Evolutionary conservation across 352 stramenopile genomes (phyloP).

Genomic region (Aphanomyces euteiches): DNA sequence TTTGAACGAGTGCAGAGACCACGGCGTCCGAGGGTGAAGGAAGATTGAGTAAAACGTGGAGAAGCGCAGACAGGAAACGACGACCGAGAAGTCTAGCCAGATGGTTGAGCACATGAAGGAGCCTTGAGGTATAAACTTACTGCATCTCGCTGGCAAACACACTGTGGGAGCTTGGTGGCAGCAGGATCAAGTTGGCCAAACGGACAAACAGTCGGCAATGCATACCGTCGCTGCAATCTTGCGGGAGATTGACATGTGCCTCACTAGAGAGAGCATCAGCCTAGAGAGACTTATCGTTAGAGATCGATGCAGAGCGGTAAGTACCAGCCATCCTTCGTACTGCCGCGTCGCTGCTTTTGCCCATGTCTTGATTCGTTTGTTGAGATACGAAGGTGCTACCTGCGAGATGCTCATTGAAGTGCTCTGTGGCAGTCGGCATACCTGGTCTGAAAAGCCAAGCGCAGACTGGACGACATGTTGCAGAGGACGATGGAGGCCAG

Average conservation of each 20-base stretch:
- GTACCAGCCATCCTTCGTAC: constrained; percentile 25
- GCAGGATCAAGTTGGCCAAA: background rate
- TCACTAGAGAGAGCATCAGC: background rate
- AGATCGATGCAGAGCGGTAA: background rate
- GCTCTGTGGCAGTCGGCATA: background rate
- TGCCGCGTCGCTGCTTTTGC: constrained; percentile 1
- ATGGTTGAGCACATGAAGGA: background rate
- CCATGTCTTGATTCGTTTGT: constrained; percentile 5
- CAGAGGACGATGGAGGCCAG: background rate
- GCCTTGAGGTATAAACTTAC: background rate
- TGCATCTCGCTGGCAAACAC: background rate
- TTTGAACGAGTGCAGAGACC: background rate
- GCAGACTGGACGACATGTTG: background rate
- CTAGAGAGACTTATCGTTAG: background rate
- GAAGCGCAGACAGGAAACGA: constrained; percentile 6
- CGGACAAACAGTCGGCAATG: background rate
- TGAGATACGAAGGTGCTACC: background rate
- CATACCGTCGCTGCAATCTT: background rate
- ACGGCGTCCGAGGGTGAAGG: background rate
- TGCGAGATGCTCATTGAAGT: background rate
- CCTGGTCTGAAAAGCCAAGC: constrained; percentile 1
- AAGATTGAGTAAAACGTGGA: background rate
- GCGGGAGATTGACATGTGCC: background rate
- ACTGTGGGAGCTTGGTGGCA: background rate
- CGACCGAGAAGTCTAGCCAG: background rate